Conservation (phyloP, 768 basidiomycete genomes). For the Naganishia friedmannii region DNA sequence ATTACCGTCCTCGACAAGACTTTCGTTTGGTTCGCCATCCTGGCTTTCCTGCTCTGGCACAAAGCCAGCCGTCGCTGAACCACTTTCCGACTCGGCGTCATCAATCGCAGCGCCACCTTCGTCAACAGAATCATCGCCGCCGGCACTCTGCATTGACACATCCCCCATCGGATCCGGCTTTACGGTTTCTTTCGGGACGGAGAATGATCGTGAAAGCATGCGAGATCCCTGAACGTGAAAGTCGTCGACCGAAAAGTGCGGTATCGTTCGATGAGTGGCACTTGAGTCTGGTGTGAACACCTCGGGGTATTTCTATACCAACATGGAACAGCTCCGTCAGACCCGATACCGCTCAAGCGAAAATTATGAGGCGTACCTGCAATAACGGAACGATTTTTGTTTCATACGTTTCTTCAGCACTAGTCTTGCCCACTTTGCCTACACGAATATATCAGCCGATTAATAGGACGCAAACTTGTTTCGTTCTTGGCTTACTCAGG, state of each 20-base stretch:
- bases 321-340: slow-evolving; percentile 14
- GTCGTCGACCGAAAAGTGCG: slow-evolving; percentile 64
- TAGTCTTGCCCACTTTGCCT: slow-evolving; percentile 83
- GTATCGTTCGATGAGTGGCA: slow-evolving; percentile 50
- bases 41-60: background rate
- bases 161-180: slow-evolving; percentile 51
- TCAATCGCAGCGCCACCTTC: slow-evolving; percentile 29
- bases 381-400: slow-evolving; percentile 69
- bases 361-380: slow-evolving; percentile 55
- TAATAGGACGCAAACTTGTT: slow-evolving; percentile 9
- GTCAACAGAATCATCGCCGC: slow-evolving; percentile 27
- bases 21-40: background rate
- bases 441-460: background rate
- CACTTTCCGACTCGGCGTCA: background rate
- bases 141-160: slow-evolving; percentile 18
- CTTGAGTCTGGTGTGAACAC: slow-evolving; percentile 52
- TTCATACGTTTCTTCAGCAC: slow-evolving; percentile 71
- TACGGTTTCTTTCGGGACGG: slow-evolving; percentile 60
- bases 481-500: slow-evolving; percentile 56
- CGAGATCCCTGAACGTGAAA: slow-evolving; percentile 89
- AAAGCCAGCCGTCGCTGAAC: background rate
- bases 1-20: slow-evolving; percentile 27
- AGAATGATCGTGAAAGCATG: slow-evolving; percentile 89
- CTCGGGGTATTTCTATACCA: slow-evolving; percentile 63
- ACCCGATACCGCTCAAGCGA: background rate